Conservation (phyloP, 306 rosid species). For the Glycine tomentella region DNA sequence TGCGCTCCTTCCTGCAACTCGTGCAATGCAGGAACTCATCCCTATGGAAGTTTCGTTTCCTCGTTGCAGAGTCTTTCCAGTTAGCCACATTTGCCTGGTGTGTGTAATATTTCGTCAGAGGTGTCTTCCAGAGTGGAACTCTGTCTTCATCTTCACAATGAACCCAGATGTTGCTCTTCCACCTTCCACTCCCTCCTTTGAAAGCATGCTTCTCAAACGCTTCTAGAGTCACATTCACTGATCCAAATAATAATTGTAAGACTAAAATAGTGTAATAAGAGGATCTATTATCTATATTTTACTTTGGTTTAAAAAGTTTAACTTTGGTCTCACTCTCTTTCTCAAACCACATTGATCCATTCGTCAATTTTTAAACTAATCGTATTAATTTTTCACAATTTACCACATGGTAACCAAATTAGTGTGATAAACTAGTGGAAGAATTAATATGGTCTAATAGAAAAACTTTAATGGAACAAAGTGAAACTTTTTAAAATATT, state of each 20-base stretch:
- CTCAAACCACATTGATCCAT: no score
- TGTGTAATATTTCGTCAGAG: slow-evolving; percentile 52
- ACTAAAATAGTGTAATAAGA: no score
- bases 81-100: slow-evolving; percentile 50
- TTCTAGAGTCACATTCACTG: slow-evolving; percentile 49
- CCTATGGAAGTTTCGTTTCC: slow-evolving; percentile 45
- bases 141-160: slow-evolving; percentile 13
- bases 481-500: no score
- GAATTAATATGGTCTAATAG: no score
- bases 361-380: no score
- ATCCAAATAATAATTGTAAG: background rate
- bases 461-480: no score
- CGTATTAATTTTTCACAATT: no score
- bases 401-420: no score
- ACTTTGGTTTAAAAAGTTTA: no score
- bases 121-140: slow-evolving; percentile 47
- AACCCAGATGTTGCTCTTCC: slow-evolving; percentile 63
- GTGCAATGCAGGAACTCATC: slow-evolving; percentile 57
- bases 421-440: no score
- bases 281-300: no score
- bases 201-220: slow-evolving; percentile 57
- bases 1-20: slow-evolving; percentile 50
- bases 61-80: slow-evolving; percentile 15
- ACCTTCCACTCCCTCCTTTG: slow-evolving; percentile 37
- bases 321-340: no score